Conservation (phyloP, 371 early-diverging fungal genomes). For the Dinochytrium kinnereticum region DNA sequence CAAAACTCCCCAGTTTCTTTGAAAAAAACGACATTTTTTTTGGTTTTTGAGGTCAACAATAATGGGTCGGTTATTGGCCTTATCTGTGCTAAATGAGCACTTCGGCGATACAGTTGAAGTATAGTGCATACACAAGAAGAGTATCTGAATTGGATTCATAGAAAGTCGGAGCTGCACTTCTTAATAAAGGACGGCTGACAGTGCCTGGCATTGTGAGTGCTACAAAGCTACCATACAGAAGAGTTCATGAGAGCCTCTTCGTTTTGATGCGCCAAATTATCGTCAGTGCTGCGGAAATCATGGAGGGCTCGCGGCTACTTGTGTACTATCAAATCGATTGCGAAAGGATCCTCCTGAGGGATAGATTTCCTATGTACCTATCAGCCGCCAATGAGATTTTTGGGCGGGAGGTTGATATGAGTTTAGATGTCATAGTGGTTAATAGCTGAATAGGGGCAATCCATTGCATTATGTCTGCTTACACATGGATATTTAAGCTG, state of each 20-base stretch:
- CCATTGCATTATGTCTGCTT: too few relatives aligned
- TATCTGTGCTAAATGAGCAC: conserved; percentile 48
- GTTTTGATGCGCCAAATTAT: conserved; percentile 32
- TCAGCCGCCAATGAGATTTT: conserved; percentile 63
- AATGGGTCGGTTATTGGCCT: background rate
- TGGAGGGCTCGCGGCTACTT: conserved; percentile 62
- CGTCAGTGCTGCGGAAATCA: conserved; percentile 48
- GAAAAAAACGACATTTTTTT: background rate
- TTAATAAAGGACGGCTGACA: conserved; percentile 61
- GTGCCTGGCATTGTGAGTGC: conserved; percentile 45
- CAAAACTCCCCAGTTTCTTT: background rate
- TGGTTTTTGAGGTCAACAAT: background rate
- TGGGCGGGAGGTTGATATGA: conserved; percentile 70
- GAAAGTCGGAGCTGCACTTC: conserved; percentile 57
- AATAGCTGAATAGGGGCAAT: background rate
- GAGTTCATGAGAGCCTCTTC: conserved; percentile 64
- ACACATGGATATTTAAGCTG: background rate
- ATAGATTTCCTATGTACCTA: conserved; percentile 71
- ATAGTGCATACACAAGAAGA: background rate
- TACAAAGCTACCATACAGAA: conserved; percentile 42
- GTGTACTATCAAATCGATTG: conserved; percentile 71
- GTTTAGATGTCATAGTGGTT: background rate
- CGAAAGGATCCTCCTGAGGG: conserved; percentile 63
- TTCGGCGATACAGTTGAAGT: conserved; percentile 71
- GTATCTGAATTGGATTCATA: conserved; percentile 19